Percentiles rank a stretch among this genome's conserved stretches.
Evolutionary conservation across 1,139 yeast genomes (phyloP).

Genomic region (Candida sanyaensis): DNA sequence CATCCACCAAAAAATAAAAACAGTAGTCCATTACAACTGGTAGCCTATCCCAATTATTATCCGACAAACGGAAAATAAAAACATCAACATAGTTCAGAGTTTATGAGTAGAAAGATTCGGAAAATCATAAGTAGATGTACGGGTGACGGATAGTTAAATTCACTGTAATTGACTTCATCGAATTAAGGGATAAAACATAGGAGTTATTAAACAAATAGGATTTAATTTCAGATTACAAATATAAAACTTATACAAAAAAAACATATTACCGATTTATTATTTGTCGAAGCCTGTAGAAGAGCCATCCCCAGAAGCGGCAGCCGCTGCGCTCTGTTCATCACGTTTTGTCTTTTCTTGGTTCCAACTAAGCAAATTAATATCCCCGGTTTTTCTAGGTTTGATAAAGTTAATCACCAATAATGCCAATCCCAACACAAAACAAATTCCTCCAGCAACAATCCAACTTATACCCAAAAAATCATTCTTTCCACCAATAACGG

Average conservation of each 20-base stretch:
- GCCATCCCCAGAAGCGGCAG: slow-evolving; percentile 7
- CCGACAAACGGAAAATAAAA: background rate
- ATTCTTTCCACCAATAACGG: slow-evolving; percentile 90
- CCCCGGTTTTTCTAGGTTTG: slow-evolving; percentile 76
- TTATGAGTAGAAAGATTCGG: too few species aligned
- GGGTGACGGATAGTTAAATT: background rate
- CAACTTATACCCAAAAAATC: slow-evolving; percentile 85
- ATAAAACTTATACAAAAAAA: background rate
- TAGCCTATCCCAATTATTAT: background rate
- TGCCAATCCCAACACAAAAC: slow-evolving; percentile 59
- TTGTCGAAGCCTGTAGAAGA: slow-evolving; percentile 13
- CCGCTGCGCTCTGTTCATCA: slow-evolving; percentile 21
- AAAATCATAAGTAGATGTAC: background rate
- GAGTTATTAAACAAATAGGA: slow-evolving; percentile 22
- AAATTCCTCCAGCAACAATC: slow-evolving; percentile 92
- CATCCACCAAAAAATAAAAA: too few species aligned
- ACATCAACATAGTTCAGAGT: too few species aligned
- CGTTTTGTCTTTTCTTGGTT: slow-evolving; percentile 43
- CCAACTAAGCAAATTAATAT: slow-evolving; percentile 73
- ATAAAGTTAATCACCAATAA: slow-evolving; percentile 63
- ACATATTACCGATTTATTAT: background rate
- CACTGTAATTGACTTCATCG: too few species aligned
- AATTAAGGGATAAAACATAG: too few species aligned
- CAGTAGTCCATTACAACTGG: background rate
- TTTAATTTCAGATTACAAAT: background rate